Evolutionary conservation across 257 asterid species (phyloP).

Genomic region (Ehretia macrophylla): DNA sequence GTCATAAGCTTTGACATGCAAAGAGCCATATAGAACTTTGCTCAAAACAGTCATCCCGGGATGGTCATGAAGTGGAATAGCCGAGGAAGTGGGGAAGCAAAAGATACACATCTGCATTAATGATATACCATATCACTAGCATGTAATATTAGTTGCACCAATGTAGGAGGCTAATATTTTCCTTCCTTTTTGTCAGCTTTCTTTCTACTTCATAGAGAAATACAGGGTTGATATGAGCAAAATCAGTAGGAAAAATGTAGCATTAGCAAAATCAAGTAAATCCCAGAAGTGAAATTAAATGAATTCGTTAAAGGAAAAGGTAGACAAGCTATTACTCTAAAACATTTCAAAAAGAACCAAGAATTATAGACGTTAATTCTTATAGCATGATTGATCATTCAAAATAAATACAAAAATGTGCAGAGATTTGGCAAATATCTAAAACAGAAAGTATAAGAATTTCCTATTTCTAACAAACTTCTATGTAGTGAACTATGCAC

Average conservation of each 20-base stretch:
- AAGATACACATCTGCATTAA: slow-evolving; percentile 91
- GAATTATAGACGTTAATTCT: no score
- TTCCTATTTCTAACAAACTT: no score
- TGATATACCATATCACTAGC: slow-evolving; percentile 24
- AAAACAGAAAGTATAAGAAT: no score
- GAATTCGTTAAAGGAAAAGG: no score
- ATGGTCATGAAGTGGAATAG: slow-evolving; percentile 95
- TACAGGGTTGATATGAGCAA: not conserved
- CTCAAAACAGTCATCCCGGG: slow-evolving; percentile 95
- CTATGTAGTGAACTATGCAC: not conserved
- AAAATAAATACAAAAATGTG: no score
- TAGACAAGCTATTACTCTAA: no score
- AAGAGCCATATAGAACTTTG: slow-evolving; percentile 91
- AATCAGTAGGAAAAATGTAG: not conserved
- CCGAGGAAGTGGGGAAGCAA: slow-evolving; percentile 89
- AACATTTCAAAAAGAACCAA: no score
- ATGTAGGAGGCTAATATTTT: not conserved
- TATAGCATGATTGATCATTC: no score
- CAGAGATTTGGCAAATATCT: no score
- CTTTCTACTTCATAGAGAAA: not conserved
- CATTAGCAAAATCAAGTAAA: no score
- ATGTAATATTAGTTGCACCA: slow-evolving; percentile 9
- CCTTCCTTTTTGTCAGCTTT: not conserved
- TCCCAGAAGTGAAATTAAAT: not conserved
- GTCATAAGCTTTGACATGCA: slow-evolving; percentile 88